Conservation (phyloP, 805 yeast genomes). For the Cyberlindnera americana region DNA sequence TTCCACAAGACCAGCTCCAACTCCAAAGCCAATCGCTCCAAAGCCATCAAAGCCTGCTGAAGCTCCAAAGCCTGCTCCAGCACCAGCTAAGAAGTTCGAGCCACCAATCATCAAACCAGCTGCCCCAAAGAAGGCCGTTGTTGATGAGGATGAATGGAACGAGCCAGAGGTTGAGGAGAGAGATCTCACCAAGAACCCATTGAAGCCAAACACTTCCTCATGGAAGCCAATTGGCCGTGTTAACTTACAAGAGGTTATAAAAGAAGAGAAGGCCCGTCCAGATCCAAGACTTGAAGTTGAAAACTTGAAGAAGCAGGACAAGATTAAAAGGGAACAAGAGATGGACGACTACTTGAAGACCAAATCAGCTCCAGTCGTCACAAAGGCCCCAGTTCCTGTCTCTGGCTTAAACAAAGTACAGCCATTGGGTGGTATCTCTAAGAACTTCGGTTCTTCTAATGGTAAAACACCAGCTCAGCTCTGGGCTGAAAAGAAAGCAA, state of each 20-base stretch:
- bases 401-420: conserved; percentile 32
- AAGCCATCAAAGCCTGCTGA: conserved; percentile 18
- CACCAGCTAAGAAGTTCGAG: conserved; percentile 18
- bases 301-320: conserved; percentile 33
- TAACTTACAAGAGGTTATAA: conserved; percentile 42
- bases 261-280: conserved; percentile 38
- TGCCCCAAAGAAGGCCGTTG: conserved; percentile 13
- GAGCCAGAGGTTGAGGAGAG: conserved; percentile 46
- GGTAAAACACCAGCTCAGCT: conserved; percentile 94
- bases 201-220: conserved; percentile 41
- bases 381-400: conserved; percentile 26
- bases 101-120: conserved; percentile 25
- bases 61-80: conserved; percentile 21
- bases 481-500: conserved; percentile 86
- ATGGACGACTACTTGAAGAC: conserved; percentile 33
- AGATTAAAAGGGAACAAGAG: conserved; percentile 33
- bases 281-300: conserved; percentile 42
- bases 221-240: conserved; percentile 65
- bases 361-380: conserved; percentile 29
- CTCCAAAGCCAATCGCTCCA: conserved; percentile 29
- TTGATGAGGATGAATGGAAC: conserved; percentile 40
- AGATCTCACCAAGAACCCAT: conserved; percentile 44
- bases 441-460: conserved; percentile 56
- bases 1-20: conserved; percentile 29
- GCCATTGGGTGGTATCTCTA: conserved; percentile 55